A percentile compares a stretch with the other conserved stretches of the same genome.
Evolutionary conservation across 2,329 filamentous ascomycete genomes (phyloP).

Genomic region (Lomentospora prolificans): DNA sequence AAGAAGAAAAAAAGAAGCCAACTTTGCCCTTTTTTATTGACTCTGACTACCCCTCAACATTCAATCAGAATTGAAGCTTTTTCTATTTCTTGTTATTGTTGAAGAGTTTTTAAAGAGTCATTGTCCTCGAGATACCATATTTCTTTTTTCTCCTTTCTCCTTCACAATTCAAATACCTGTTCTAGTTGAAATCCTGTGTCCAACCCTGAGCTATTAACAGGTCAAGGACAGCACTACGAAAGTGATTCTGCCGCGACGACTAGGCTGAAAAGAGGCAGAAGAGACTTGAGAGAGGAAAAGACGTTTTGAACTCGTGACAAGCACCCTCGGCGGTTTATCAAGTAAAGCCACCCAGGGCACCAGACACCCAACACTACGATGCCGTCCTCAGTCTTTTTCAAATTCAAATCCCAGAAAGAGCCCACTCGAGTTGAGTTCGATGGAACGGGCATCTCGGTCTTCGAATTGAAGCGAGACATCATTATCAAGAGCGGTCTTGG

Average conservation of each 20-base stretch:
- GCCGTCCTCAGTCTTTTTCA: conserved; percentile 98
- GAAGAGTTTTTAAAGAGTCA: conserved; percentile 2
- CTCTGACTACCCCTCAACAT: conserved; percentile 19
- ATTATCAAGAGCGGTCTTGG: conserved; percentile 89
- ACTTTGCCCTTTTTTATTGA: conserved; percentile 3
- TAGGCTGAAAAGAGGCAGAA: background rate
- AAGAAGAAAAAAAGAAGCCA: conserved; percentile 1
- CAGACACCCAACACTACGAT: conserved; percentile 41
- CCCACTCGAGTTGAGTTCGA: conserved; percentile 92
- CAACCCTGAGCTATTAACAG: background rate
- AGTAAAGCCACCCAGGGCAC: conserved; percentile 1
- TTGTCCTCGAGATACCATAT: conserved; percentile 2
- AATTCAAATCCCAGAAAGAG: conserved; percentile 98
- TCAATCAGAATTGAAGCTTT: conserved; percentile 46
- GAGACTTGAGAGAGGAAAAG: background rate
- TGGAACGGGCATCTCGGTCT: conserved; percentile 94
- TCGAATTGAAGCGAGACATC: conserved; percentile 97
- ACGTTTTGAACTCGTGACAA: background rate
- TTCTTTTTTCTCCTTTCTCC: background rate
- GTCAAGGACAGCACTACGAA: background rate
- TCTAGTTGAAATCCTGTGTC: conserved; percentile 7
- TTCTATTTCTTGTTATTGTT: conserved; percentile 13
- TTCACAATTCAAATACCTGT: conserved; percentile 6
- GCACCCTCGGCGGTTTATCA: background rate
- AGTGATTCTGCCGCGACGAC: background rate